Base-by-base conservation (phyloP, 2,329 filamentous ascomycete genomes). In the Parastagonospora nodorum region DNA sequence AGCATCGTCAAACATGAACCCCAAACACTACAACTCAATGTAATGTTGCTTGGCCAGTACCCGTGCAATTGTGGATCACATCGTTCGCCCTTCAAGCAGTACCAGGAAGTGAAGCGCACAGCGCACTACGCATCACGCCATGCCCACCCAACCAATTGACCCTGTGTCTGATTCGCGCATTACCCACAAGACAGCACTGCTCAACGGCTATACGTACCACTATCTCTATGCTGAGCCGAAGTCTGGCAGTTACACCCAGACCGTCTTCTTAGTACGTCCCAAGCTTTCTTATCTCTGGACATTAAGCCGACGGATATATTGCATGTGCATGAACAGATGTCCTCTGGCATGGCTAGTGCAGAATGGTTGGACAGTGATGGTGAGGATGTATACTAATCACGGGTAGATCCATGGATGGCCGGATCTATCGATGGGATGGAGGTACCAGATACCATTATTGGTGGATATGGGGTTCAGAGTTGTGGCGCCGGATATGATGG, bases 371-470 rank as follows among this genome's bases (percentile, higher is more conserved):
- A 28, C 38, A 33, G 19, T 24, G 5, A 24, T 24, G 19, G 19
- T 24, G 19, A 24, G 19, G 19, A 24, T 24, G 19, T 24, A 24
- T 24, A 24, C 19, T 24, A 24, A 24, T 24, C 19, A 24, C 19
- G 5, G 19, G 11, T 24, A 82, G 80, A 77, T 89, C 67, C 88
- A 92, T 74, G 92, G 92, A 59, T 95, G 87, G 76, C 92, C 92
- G 0, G 92, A 96, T 74, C 75, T 94, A 14, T 84, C 85, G 8
- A 86, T 92, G 67, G 91, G 88, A 68, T 97, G 93, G 93, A 87
- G 92, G 55, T 88, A 90, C 74, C 92, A 97, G 74, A 88, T 97
- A 52, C 92, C 92, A 0, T 75, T 85, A 61, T 81, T 97, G 16
- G 74, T 88, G 30, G 81, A 86, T 5, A 79, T 90, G 49, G 88